Evolutionary conservation across 2,329 filamentous ascomycete species (phyloP), one percentile per base, ranked within the genome.

Genomic region (Endoconidiophora laricicola): DNA sequence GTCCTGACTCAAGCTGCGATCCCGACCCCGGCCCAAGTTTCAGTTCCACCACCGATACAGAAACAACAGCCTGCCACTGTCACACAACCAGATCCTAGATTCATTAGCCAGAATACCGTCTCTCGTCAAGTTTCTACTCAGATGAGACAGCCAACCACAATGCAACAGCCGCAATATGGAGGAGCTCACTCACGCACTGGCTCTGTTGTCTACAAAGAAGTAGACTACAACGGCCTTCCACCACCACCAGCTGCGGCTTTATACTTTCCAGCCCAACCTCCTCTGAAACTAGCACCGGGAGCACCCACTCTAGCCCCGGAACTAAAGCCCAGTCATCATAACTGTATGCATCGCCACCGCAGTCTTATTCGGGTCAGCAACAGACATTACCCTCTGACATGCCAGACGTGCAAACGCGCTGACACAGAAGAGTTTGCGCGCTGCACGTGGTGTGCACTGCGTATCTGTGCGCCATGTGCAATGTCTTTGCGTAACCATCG

Each of bases 391-490:
- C 65, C 73, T 2, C 63, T 77, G 18, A 65, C 70, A 9, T 78
- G 74, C 58, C 70, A 74, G 59, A 65, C 69, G 3, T 78, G 74
- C 59, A 18, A 44, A 14, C 44, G 41, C 12, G 52, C 48, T 4
- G 52, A 53, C 20, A 65, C 65, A 48, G 70, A 75, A 52, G 56
- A 58, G 5, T 64, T 67, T 42, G 61, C 67, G 54, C 68, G 73
- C 36, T 76, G 73, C 58, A 60, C 61, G 12, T 72, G 69, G 59
- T 76, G 73, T 60, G 64, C 67, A 52, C 56, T 76, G 44, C 68
- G 72, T 47, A 66, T 77, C 52, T 78, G 74, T 59, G 63, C 65
- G 29, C 55, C 61, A 2, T 78, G 74, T 56, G 58, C 64, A 38
- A 66, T 63, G 10, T 58, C 62, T 20, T 59, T 78, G 49, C 62